Conservation (phyloP, 2,329 filamentous ascomycete species). For the Fusarium verticillioides region DNA sequence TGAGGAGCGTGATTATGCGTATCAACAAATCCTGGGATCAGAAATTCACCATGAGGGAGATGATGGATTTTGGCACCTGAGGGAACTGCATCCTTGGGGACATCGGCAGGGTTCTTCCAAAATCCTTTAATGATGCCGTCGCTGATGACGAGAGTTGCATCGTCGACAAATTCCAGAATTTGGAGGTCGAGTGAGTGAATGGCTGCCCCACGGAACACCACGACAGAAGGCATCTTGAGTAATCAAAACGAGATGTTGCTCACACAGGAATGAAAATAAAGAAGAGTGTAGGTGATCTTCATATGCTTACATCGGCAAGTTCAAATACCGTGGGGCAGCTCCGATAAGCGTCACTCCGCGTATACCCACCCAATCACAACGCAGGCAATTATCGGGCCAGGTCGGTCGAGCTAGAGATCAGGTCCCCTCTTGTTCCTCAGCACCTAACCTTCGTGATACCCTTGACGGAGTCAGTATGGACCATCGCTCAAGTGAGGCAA, state of each 20-base stretch:
- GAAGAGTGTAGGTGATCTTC: neutral
- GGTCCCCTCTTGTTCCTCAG: neutral
- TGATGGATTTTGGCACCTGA: neutral
- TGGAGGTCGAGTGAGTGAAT: neutral
- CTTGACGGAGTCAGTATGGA: neutral
- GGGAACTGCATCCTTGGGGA: neutral
- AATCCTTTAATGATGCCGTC: neutral
- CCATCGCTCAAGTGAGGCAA: neutral
- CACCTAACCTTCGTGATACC: too few relatives aligned
- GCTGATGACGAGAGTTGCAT: slow-evolving; percentile 1
- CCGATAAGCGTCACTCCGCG: neutral
- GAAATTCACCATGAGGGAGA: neutral
- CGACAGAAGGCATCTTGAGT: neutral
- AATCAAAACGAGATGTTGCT: too few relatives aligned
- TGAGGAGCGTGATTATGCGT: slow-evolving; percentile 76
- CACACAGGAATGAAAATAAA: too few relatives aligned
- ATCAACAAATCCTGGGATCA: slow-evolving; percentile 69
- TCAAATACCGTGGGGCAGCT: neutral
- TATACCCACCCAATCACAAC: neutral
- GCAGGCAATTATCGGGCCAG: neutral
- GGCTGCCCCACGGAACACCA: slow-evolving; percentile 1
- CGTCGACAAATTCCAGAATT: neutral
- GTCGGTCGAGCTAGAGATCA: neutral
- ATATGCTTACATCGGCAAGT: neutral
- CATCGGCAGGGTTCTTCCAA: neutral